phyloP scores from a whole-genome alignment of 2,329 filamentous ascomycete genomes.

The Lithohypha guttulata region DNA sequence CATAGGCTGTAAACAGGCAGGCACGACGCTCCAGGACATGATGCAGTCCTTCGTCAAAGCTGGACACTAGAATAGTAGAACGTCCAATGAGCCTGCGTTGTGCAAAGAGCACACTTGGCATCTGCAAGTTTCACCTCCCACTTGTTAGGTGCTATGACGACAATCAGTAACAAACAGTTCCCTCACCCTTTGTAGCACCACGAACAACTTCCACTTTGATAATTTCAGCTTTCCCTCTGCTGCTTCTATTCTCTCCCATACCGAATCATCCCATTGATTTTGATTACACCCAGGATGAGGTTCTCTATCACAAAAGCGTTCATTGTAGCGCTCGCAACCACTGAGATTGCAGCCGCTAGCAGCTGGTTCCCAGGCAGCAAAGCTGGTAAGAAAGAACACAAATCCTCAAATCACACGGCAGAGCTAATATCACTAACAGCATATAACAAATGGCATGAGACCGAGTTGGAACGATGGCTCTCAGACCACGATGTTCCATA shows the following conservation, averaged over 20 bases:
- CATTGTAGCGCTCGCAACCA: constrained; percentile 58
- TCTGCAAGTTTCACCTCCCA: not conserved
- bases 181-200: no score
- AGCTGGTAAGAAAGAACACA: constrained; percentile 72
- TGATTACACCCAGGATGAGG: no score
- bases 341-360: constrained; percentile 57
- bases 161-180: not conserved
- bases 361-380: constrained; percentile 64
- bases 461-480: constrained; percentile 93
- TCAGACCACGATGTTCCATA: constrained; percentile 85
- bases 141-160: constrained; percentile 1
- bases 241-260: no score
- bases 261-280: no score
- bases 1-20: no score
- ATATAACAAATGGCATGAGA: constrained; percentile 99
- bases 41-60: no score
- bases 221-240: not conserved
- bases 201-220: not conserved
- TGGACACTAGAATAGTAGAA: no score
- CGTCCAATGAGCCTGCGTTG: no score
- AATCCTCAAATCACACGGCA: no score
- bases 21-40: no score
- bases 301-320: constrained; percentile 58
- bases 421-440: no score
- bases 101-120: constrained; percentile 1